phyloP scores from a whole-genome alignment of 495 filamentous ascomycete genomes.

The Terfezia claveryi region DNA sequence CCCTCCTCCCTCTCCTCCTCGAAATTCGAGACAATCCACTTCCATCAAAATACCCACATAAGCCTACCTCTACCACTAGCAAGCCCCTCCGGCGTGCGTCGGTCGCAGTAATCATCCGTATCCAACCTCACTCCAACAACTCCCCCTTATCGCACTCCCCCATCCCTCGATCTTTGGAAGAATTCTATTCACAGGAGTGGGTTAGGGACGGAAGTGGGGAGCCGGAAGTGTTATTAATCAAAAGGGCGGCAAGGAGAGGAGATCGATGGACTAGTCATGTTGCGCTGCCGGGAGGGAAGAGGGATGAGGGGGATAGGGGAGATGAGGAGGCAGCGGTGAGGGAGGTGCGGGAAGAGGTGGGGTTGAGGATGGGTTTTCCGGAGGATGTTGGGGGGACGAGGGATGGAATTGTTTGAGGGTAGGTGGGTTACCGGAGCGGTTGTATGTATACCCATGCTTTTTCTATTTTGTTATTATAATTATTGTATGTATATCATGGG shows the following conservation, averaged over 20 bases:
- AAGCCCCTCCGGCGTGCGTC: too few relatives aligned
- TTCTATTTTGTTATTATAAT: too few relatives aligned
- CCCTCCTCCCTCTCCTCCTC: too few relatives aligned
- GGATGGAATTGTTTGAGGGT: too few relatives aligned
- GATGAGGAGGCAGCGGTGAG: constrained; percentile 44
- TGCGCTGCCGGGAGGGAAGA: constrained; percentile 50
- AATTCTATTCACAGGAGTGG: constrained; percentile 50
- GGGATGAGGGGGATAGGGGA: constrained; percentile 44
- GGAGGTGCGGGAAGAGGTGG: constrained; percentile 53
- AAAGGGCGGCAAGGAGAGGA: constrained; percentile 43
- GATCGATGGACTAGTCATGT: constrained; percentile 62
- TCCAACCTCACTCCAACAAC: too few relatives aligned
- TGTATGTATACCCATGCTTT: too few relatives aligned
- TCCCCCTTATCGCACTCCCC: neutral
- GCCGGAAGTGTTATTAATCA: constrained; percentile 57
- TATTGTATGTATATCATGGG: too few relatives aligned
- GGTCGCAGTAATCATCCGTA: too few relatives aligned
- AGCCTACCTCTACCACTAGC: too few relatives aligned
- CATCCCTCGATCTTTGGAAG: neutral
- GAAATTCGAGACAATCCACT: too few relatives aligned
- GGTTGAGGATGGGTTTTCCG: constrained; percentile 35
- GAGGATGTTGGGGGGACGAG: constrained; percentile 29
- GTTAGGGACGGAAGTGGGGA: constrained; percentile 38
- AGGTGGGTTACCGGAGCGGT: too few relatives aligned
- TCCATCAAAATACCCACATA: too few relatives aligned